phyloP scores from a whole-genome alignment of 2,329 filamentous ascomycete genomes.

The Alternaria arborescens region DNA sequence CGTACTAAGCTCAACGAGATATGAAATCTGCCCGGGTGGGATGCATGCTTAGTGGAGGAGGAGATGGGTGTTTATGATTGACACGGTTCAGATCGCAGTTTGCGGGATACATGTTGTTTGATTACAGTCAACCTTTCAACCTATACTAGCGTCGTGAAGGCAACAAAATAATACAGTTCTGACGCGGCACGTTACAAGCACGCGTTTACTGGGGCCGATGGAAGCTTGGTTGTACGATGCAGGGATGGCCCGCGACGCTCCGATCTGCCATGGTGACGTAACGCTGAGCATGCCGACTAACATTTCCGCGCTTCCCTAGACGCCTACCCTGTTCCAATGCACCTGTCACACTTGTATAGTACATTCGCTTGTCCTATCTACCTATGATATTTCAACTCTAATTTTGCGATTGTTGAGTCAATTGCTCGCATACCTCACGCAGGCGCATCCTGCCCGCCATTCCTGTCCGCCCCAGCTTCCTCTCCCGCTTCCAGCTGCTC shows the following conservation, averaged over 20 bases:
- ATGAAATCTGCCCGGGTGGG: not conserved
- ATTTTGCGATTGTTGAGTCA: constrained; percentile 15
- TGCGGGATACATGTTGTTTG: not conserved
- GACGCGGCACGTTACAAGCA: not conserved
- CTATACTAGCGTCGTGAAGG: not conserved
- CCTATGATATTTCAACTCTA: constrained; percentile 6
- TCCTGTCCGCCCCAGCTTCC: not conserved
- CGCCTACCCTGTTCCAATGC: constrained; percentile 2
- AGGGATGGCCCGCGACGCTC: constrained; percentile 2
- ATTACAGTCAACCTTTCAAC: not conserved
- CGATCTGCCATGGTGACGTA: constrained; percentile 24
- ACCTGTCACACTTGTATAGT: constrained; percentile 1
- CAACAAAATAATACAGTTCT: not conserved
- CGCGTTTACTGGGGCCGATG: constrained; percentile 5
- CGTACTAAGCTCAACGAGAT: not conserved
- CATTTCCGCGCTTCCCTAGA: constrained; percentile 20
- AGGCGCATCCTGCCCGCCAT: not conserved
- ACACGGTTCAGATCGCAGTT: not conserved
- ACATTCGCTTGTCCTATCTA: constrained; percentile 4
- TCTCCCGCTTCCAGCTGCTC: constrained; percentile 12
- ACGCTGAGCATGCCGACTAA: constrained; percentile 25
- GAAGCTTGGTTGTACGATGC: constrained; percentile 24
- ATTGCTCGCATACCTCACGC: constrained; percentile 13
- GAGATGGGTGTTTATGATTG: not conserved
- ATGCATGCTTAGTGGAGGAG: not conserved